phyloP scores from a whole-genome alignment of 2,329 filamentous ascomycete genomes.

The Alternaria ethzedia region DNA sequence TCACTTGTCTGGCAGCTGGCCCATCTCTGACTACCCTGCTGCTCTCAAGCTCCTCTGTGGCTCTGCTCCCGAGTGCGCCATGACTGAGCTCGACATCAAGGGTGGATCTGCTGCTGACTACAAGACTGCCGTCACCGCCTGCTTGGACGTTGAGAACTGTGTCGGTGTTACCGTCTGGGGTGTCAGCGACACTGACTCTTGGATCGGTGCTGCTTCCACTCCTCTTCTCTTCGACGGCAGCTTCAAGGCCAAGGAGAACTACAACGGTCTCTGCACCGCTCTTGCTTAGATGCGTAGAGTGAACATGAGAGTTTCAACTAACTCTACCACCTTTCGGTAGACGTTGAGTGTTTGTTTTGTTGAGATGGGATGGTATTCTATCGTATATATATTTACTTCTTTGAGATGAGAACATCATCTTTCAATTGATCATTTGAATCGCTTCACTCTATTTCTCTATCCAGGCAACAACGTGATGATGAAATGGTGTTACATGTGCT shows the following conservation, averaged over 20 bases:
- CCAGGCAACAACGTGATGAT: background rate
- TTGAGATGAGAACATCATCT: background rate
- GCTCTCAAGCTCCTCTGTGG: constrained; percentile 62
- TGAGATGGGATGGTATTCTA: constrained; percentile 1
- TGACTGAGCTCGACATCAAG: constrained; percentile 73
- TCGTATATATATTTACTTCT: background rate
- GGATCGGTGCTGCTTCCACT: constrained; percentile 44
- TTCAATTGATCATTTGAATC: background rate
- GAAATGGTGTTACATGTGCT: background rate
- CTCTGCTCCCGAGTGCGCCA: constrained; percentile 64
- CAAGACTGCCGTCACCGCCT: constrained; percentile 61
- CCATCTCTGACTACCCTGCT: constrained; percentile 53
- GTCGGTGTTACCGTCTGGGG: constrained; percentile 71
- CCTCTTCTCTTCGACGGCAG: constrained; percentile 53
- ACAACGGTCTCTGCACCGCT: constrained; percentile 36
- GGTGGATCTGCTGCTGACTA: constrained; percentile 64
- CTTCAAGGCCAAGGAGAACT: constrained; percentile 52
- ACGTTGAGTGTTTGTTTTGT: background rate
- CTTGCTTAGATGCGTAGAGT: constrained; percentile 7
- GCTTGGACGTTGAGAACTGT: constrained; percentile 64
- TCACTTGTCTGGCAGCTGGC: constrained; percentile 57
- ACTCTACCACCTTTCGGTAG: background rate
- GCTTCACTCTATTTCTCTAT: background rate
- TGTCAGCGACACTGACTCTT: constrained; percentile 52
- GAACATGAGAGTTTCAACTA: background rate